These are phyloP conservation scores for Naganishia sp. DNA, from an alignment of 1,284 basidiomycete genomes.

Conservation along the genomic window DNA sequence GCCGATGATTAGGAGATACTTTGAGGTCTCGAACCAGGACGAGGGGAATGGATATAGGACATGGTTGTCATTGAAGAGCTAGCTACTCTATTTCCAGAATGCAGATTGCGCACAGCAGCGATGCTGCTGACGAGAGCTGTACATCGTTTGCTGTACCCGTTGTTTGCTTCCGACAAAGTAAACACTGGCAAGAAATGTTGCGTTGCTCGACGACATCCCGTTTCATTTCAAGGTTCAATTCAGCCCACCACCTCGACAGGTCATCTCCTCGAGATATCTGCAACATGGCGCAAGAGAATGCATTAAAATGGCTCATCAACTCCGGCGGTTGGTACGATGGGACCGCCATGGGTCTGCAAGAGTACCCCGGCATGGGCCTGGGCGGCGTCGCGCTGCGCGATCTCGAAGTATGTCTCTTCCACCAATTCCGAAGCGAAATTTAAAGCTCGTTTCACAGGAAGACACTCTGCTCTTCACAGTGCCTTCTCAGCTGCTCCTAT, in stretches of 20 bases:
- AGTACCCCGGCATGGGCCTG: slow-evolving; percentile 47
- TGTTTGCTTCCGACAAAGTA: slow-evolving; percentile 22
- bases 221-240: too few species aligned
- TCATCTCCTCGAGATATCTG: neutral
- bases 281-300: slow-evolving; percentile 30
- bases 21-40: too few species aligned
- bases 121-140: too few species aligned
- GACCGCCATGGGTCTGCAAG: slow-evolving; percentile 38
- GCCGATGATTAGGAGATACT: neutral
- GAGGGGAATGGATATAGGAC: too few species aligned
- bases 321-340: slow-evolving; percentile 46
- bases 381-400: slow-evolving; percentile 47
- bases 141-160: neutral
- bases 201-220: neutral
- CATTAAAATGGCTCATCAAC: slow-evolving; percentile 39
- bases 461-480: slow-evolving; percentile 70
- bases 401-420: slow-evolving; percentile 49
- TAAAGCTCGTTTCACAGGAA: slow-evolving; percentile 29
- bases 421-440: neutral
- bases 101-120: too few species aligned
- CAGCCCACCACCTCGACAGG: neutral
- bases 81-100: too few species aligned
- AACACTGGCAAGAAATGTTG: slow-evolving; percentile 18
- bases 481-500: slow-evolving; percentile 75
- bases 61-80: too few species aligned